A percentile compares a stretch with the other conserved stretches of the same genome.
phyloP scores from a whole-genome alignment of 1,139 yeast species.

The Saccharomycopsis hybrid region DNA sequence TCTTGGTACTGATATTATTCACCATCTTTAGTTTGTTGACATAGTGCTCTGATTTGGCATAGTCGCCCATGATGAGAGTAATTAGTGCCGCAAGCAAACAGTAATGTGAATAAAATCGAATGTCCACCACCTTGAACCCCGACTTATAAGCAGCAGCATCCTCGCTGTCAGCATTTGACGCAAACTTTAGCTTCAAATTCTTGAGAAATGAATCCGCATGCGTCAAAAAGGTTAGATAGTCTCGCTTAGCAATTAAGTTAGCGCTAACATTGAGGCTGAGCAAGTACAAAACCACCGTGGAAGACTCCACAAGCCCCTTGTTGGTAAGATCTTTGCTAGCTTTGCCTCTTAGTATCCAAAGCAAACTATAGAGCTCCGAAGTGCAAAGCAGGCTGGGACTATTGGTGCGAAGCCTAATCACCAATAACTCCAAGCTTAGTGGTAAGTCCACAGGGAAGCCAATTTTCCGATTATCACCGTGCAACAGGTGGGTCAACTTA shows the following conservation, averaged over 20 bases:
- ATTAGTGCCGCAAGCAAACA: constrained; percentile 23
- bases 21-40: constrained; percentile 8
- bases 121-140: constrained; percentile 9
- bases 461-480: constrained; percentile 7
- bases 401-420: constrained; percentile 26
- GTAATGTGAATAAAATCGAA: constrained; percentile 10
- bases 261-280: constrained; percentile 27
- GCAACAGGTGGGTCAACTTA: constrained; percentile 12
- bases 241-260: constrained; percentile 30
- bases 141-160: background rate
- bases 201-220: constrained; percentile 22
- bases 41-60: constrained; percentile 21
- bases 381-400: constrained; percentile 28
- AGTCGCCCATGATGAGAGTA: constrained; percentile 25
- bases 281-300: constrained; percentile 11
- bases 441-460: constrained; percentile 23
- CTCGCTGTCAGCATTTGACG: background rate
- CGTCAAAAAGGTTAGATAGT: constrained; percentile 28
- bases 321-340: constrained; percentile 4
- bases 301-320: background rate
- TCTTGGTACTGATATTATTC: too few relatives aligned
- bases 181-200: background rate
- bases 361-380: constrained; percentile 27
- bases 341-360: constrained; percentile 26
- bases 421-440: constrained; percentile 22